Evolutionary conservation across 2,329 filamentous ascomycete species (phyloP).

Genomic region (Fusarium begoniae): DNA sequence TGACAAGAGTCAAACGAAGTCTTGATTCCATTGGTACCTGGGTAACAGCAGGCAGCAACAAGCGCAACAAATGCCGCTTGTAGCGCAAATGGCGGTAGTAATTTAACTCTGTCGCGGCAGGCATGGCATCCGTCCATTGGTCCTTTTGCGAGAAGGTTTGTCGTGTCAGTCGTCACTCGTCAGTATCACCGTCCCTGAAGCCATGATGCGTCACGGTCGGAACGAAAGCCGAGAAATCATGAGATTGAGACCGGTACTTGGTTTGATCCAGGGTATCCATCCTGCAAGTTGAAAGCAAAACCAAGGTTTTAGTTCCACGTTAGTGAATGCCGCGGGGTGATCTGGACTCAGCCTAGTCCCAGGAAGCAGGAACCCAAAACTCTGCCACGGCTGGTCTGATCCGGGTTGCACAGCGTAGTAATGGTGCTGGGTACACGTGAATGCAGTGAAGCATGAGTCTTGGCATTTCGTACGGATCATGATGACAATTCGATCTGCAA

Average conservation of each 20-base stretch:
- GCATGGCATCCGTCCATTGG: not conserved
- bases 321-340: constrained; percentile 30
- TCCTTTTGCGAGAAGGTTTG: not conserved
- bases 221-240: not conserved
- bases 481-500: constrained; percentile 11
- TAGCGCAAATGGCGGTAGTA: constrained; percentile 6
- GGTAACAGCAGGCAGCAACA: not conserved
- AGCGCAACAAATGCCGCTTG: not conserved
- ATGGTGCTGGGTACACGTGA: not conserved
- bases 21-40: not conserved
- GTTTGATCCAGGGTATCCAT: not conserved
- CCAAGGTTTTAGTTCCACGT: constrained; percentile 19
- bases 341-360: constrained; percentile 25
- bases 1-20: not conserved
- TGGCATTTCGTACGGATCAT: not conserved
- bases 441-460: not conserved
- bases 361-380: not conserved
- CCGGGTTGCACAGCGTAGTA: not conserved
- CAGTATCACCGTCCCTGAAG: not conserved
- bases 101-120: not conserved
- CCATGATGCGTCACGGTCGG: not conserved
- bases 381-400: constrained; percentile 16
- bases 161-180: not conserved
- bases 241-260: not conserved
- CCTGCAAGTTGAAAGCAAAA: not conserved